Conservation (phyloP, 129 eudicot species). For the Tagetes erecta region DNA sequence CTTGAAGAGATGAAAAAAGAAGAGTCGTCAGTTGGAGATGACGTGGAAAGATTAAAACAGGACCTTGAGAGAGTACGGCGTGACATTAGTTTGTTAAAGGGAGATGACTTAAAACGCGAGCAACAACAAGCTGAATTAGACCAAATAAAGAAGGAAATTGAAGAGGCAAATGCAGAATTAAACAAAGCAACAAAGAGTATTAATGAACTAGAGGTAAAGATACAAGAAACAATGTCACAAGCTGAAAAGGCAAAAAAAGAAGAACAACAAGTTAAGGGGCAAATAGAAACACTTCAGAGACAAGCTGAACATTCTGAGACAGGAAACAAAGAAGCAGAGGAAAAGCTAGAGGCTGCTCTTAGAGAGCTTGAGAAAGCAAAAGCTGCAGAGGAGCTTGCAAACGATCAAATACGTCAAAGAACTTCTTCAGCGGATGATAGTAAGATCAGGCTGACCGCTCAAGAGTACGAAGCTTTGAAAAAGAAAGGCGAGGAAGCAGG, state of each 20-base stretch:
- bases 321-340: conserved; percentile 47
- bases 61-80: conserved; percentile 54
- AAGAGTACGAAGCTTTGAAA: conserved; percentile 58
- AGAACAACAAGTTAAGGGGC: conserved; percentile 49
- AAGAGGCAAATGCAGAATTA: conserved; percentile 39
- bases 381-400: conserved; percentile 62
- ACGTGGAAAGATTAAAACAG: conserved; percentile 43
- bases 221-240: conserved; percentile 39
- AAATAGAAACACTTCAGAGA: conserved; percentile 31
- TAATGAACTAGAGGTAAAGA: conserved; percentile 35
- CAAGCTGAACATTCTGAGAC: conserved; percentile 46
- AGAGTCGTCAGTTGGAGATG: conserved; percentile 35
- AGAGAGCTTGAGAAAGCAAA: conserved; percentile 79
- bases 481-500: conserved; percentile 49
- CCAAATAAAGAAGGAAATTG: conserved; percentile 47
- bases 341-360: conserved; percentile 42
- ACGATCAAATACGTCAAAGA: conserved; percentile 43
- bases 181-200: conserved; percentile 34
- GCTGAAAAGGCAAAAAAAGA: conserved; percentile 47
- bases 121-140: conserved; percentile 48
- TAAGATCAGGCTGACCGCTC: conserved; percentile 51
- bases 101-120: conserved; percentile 45
- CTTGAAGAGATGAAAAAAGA: conserved; percentile 48
- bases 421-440: conserved; percentile 24
- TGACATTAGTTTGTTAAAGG: conserved; percentile 42